phyloP scores from a whole-genome alignment of 371 early-diverging fungal species.

The Haplosporangium sp. region DNA sequence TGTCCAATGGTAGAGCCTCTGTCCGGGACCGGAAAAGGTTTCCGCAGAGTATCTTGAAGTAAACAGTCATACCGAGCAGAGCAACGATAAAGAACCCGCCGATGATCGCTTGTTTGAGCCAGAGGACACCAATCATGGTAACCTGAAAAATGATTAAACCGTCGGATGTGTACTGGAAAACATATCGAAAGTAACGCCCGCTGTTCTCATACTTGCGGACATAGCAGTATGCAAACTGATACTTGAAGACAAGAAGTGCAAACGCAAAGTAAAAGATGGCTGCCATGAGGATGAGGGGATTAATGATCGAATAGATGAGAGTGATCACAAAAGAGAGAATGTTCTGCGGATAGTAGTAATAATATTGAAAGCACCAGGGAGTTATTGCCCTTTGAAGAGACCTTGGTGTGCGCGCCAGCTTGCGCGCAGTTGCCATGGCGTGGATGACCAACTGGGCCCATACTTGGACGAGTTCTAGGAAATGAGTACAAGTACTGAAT shows the following conservation, averaged over 20 bases:
- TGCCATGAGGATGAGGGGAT: slow-evolving; percentile 86
- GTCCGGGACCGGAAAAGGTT: slow-evolving; percentile 69
- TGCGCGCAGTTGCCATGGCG: slow-evolving; percentile 30
- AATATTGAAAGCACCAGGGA: slow-evolving; percentile 81
- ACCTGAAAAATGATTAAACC: slow-evolving; percentile 89
- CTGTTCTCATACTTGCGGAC: slow-evolving; percentile 87
- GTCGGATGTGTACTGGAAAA: slow-evolving; percentile 82
- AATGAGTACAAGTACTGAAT: slow-evolving; percentile 80
- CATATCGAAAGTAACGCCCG: slow-evolving; percentile 81
- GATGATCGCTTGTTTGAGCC: slow-evolving; percentile 70
- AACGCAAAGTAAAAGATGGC: slow-evolving; percentile 80
- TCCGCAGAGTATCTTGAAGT: slow-evolving; percentile 68
- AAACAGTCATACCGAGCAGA: slow-evolving; percentile 63
- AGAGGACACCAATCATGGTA: slow-evolving; percentile 82
- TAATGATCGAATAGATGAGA: slow-evolving; percentile 86
- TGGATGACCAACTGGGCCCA: slow-evolving; percentile 59
- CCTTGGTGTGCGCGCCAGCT: slow-evolving; percentile 75
- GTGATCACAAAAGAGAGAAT: slow-evolving; percentile 84
- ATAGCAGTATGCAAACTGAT: slow-evolving; percentile 87
- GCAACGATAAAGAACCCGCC: slow-evolving; percentile 63
- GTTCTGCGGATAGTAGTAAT: slow-evolving; percentile 66
- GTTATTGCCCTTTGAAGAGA: slow-evolving; percentile 66
- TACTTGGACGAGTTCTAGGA: slow-evolving; percentile 73
- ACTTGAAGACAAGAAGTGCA: slow-evolving; percentile 83
- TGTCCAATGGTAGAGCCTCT: slow-evolving; percentile 59